Evolutionary conservation across 176 grass and related monocot species (phyloP).

Genomic region (Oryza coarctata): DNA sequence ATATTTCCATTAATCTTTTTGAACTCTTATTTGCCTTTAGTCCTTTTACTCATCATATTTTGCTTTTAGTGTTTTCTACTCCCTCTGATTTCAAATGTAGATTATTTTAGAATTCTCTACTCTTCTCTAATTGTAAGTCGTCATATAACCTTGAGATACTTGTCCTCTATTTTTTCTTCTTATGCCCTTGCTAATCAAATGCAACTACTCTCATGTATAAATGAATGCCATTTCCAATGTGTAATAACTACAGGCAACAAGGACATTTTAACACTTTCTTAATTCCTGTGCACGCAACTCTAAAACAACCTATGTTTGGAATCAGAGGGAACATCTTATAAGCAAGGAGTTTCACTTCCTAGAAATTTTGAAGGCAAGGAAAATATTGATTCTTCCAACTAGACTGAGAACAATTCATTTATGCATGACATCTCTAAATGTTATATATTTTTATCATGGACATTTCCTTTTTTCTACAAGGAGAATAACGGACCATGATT

Average conservation of each 20-base stretch:
- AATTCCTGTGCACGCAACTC: no score
- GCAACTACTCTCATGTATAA: neutral
- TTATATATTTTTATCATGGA: constrained; percentile 24
- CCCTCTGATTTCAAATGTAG: no score
- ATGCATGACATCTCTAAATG: neutral
- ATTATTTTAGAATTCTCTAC: no score
- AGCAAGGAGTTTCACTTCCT: neutral
- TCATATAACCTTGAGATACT: no score
- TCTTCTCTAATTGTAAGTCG: no score
- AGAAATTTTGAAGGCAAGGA: constrained; percentile 7
- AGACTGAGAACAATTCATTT: constrained; percentile 12
- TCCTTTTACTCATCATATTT: neutral
- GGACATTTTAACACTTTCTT: no score
- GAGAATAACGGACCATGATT: constrained; percentile 30
- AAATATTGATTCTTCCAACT: neutral
- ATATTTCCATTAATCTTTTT: constrained; percentile 20
- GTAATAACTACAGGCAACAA: no score
- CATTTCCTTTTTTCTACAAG: constrained; percentile 3
- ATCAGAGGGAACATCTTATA: neutral
- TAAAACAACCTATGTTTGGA: no score
- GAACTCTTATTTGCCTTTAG: neutral
- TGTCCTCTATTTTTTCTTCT: no score
- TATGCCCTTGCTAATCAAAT: no score
- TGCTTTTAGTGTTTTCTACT: neutral
- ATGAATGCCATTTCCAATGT: no score